Percentiles rank a stretch among this genome's conserved stretches.
Evolutionary conservation across 1,284 basidiomycete genomes (phyloP).

Genomic region (Mycosarcoma maydis): DNA sequence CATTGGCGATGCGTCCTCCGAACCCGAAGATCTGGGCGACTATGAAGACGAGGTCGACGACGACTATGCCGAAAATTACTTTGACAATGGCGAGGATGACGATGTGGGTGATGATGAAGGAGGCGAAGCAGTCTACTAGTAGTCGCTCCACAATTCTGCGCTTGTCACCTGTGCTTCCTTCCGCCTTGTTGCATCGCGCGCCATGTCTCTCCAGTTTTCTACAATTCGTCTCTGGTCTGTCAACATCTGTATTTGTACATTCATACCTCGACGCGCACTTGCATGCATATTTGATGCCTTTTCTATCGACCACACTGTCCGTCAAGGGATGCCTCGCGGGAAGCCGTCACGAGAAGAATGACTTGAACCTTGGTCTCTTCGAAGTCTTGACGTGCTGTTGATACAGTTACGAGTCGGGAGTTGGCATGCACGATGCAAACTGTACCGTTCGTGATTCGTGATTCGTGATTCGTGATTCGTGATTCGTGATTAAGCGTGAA

Average conservation of each 20-base stretch:
- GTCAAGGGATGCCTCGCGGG: too few relatives aligned
- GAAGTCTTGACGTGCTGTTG: too few relatives aligned
- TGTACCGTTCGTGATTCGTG: too few relatives aligned
- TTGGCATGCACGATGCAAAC: too few relatives aligned
- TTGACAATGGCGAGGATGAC: conserved; percentile 66
- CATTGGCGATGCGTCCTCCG: conserved; percentile 47
- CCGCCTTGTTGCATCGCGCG: not conserved
- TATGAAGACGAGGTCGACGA: conserved; percentile 66
- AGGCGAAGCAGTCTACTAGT: conserved; percentile 60
- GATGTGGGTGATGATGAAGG: conserved; percentile 56
- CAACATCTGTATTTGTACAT: conserved; percentile 36
- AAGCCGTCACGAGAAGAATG: too few relatives aligned
- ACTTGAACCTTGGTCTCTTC: too few relatives aligned
- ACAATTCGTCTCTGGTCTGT: not conserved
- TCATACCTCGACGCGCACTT: not conserved
- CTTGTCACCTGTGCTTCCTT: not conserved
- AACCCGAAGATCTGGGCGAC: conserved; percentile 60
- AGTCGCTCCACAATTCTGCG: not conserved
- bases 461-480: too few relatives aligned
- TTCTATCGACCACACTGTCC: too few relatives aligned
- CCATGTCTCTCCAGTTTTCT: not conserved
- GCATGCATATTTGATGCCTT: not conserved
- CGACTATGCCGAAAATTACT: conserved; percentile 65
- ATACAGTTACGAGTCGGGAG: too few relatives aligned
- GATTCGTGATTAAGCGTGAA: too few relatives aligned